Percentiles rank a stretch among this genome's conserved stretches.
Conservation (phyloP, 306 rosid genomes). For the Quercus mongolica region DNA sequence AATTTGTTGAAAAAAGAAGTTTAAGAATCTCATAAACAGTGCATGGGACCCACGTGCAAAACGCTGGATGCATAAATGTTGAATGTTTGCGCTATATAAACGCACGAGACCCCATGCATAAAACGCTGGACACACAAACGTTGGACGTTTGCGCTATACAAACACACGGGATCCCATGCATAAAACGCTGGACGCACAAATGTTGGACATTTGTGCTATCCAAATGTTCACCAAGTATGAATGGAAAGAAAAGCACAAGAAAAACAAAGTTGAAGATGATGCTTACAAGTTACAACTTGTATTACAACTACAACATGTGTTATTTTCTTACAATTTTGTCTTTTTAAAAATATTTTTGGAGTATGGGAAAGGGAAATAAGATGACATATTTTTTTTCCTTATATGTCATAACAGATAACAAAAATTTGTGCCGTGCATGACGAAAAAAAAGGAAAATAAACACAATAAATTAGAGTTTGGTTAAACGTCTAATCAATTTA, state of each 20-base stretch:
- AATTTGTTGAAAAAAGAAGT: too few species aligned
- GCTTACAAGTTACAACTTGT: too few species aligned
- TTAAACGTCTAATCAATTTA: constrained; percentile 35
- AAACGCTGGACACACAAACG: too few species aligned
- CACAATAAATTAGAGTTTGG: neutral
- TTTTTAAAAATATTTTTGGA: neutral
- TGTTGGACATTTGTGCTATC: too few species aligned
- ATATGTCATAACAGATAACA: neutral
- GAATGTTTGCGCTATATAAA: fast-evolving
- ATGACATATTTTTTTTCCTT: neutral
- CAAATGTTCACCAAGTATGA: too few species aligned
- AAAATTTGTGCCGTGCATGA: constrained; percentile 30
- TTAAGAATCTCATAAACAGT: too few species aligned
- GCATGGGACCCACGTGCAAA: too few species aligned
- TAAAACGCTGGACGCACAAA: too few species aligned
- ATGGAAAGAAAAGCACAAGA: too few species aligned
- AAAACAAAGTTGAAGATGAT: too few species aligned
- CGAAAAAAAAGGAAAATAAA: neutral
- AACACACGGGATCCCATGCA: fast-evolving
- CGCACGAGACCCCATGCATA: fast-evolving
- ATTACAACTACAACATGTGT: neutral
- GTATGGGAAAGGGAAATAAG: neutral
- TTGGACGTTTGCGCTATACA: fast-evolving
- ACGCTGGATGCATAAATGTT: too few species aligned
- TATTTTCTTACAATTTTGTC: neutral